Conservation (phyloP, 2,329 filamentous ascomycete genomes). For the Colletotrichum endophyticum region DNA sequence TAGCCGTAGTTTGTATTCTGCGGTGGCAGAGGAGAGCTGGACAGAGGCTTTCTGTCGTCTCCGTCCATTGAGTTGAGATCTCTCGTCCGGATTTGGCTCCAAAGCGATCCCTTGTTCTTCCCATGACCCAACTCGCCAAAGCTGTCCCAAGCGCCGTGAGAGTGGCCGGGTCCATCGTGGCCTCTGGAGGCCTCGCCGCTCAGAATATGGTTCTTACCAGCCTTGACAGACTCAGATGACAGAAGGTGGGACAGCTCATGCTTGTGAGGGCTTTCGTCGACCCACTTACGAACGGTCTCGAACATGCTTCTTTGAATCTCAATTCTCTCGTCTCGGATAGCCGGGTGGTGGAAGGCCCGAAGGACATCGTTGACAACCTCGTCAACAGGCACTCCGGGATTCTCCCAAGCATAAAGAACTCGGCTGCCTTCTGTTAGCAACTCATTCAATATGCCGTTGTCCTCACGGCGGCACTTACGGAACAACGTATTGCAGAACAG, state of each 20-base stretch:
- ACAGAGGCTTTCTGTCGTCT: slow-evolving; percentile 45
- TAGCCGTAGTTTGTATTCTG: slow-evolving; percentile 45
- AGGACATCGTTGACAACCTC: slow-evolving; percentile 84
- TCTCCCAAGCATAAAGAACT: slow-evolving; percentile 91
- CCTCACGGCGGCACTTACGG: slow-evolving; percentile 57
- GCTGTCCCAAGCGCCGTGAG: slow-evolving; percentile 43
- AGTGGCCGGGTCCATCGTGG: slow-evolving; percentile 44
- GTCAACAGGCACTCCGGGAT: slow-evolving; percentile 80
- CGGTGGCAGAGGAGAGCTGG: slow-evolving; percentile 39
- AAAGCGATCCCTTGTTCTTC: slow-evolving; percentile 63
- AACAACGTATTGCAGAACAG: slow-evolving; percentile 84
- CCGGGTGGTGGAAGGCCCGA: slow-evolving; percentile 89
- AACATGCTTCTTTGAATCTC: slow-evolving; percentile 92
- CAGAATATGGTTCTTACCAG: slow-evolving; percentile 79
- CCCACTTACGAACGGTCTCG: slow-evolving; percentile 82
- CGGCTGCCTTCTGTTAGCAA: slow-evolving; percentile 53
- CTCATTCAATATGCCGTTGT: too few relatives aligned
- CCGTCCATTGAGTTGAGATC: slow-evolving; percentile 62
- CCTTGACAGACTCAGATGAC: slow-evolving; percentile 80
- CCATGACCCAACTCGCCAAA: slow-evolving; percentile 56
- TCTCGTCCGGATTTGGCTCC: slow-evolving; percentile 64
- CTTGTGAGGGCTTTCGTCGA: slow-evolving; percentile 69
- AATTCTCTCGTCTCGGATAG: slow-evolving; percentile 73
- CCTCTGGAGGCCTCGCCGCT: slow-evolving; percentile 33
- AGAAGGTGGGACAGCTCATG: slow-evolving; percentile 76